A percentile compares a stretch with the other conserved stretches of the same genome.
These are phyloP conservation scores for Diaporthe citri DNA, from an alignment of 2,329 filamentous ascomycete species.

Conservation along the genomic window DNA sequence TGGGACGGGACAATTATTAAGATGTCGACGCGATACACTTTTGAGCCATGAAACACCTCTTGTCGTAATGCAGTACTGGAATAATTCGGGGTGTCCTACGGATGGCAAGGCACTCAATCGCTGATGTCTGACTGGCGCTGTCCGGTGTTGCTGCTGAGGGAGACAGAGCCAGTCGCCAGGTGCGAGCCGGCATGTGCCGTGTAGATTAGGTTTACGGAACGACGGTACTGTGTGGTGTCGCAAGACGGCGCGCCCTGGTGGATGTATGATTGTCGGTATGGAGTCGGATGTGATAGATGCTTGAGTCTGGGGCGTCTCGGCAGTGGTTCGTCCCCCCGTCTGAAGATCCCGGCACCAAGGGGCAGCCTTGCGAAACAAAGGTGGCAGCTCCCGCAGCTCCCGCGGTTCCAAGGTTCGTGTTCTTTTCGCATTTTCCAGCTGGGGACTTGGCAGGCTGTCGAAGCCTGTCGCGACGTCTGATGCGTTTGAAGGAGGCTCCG, in stretches of 20 bases:
- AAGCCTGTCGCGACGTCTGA: conserved; percentile 21
- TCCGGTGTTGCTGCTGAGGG: not conserved
- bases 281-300: conserved; percentile 22
- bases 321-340: conserved; percentile 24
- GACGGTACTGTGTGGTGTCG: conserved; percentile 1
- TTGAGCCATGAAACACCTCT: conserved; percentile 8
- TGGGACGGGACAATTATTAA: conserved; percentile 9
- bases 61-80: conserved; percentile 12
- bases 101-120: not conserved
- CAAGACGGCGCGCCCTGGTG: not conserved
- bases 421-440: conserved; percentile 6
- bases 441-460: conserved; percentile 19
- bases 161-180: not conserved
- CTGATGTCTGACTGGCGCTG: not conserved
- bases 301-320: conserved; percentile 25
- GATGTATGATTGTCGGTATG: conserved; percentile 29
- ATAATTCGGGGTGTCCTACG: not conserved
- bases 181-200: not conserved
- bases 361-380: conserved; percentile 29
- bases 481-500: conserved; percentile 22
- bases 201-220: conserved; percentile 20
- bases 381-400: conserved; percentile 18
- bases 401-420: conserved; percentile 20
- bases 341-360: conserved; percentile 19
- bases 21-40: conserved; percentile 3